phyloP scores from a whole-genome alignment of 2,329 filamentous ascomycete species.

The Paracamarosporium sp. region DNA sequence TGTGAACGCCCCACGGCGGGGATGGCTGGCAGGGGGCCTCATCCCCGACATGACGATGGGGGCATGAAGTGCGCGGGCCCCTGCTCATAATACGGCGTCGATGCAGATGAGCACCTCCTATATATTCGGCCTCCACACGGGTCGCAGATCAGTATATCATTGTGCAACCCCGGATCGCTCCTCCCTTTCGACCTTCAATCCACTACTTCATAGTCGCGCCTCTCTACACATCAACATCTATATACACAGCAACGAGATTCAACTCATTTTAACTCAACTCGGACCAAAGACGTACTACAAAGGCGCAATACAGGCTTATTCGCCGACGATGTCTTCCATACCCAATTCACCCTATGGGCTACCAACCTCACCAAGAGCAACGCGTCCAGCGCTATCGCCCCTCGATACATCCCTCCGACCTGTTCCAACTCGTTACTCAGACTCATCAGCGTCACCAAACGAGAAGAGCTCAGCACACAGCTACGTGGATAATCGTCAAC shows the following conservation, averaged over 20 bases:
- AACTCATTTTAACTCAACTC: no score
- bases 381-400: slow-evolving; percentile 21
- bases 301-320: no score
- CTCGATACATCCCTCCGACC: slow-evolving; percentile 28
- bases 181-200: neutral
- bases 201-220: neutral
- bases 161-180: slow-evolving; percentile 3
- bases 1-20: slow-evolving; percentile 11
- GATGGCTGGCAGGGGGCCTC: slow-evolving; percentile 2
- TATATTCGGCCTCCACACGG: slow-evolving; percentile 11
- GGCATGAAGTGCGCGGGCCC: slow-evolving; percentile 6
- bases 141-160: slow-evolving; percentile 8
- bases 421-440: slow-evolving; percentile 15
- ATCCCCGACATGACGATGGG: slow-evolving; percentile 8
- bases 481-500: slow-evolving; percentile 21
- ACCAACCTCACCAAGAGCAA: slow-evolving; percentile 31
- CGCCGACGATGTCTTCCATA: slow-evolving; percentile 24
- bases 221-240: neutral
- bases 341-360: slow-evolving; percentile 26
- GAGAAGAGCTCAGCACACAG: slow-evolving; percentile 22
- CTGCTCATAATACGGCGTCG: slow-evolving; percentile 9
- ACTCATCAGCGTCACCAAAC: slow-evolving; percentile 5
- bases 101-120: slow-evolving; percentile 1
- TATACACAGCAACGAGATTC: no score
- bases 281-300: no score